phyloP scores from a whole-genome alignment of 306 rosid genomes.

The Cicer yamashitae region DNA sequence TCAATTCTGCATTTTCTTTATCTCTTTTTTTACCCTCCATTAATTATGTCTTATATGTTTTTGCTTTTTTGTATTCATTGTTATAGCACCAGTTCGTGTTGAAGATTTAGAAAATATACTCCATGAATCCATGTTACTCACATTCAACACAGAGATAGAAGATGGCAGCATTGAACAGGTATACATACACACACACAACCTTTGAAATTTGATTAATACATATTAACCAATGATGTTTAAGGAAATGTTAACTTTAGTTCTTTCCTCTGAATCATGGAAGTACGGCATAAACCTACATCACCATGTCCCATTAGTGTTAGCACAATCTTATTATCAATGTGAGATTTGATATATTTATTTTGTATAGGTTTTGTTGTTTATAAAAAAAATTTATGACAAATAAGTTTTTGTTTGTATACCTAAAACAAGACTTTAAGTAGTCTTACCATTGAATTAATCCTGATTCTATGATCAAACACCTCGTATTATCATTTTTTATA shows the following conservation, averaged over 20 bases:
- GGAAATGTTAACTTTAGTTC: background rate
- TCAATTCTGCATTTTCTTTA: background rate
- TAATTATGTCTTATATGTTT: background rate
- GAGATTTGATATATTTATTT: too few species aligned
- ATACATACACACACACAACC: background rate
- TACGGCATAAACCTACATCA: too few species aligned
- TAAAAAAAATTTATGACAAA: too few species aligned
- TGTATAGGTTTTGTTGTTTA: too few species aligned
- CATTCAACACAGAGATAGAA: conserved; percentile 82
- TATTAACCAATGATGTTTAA: background rate
- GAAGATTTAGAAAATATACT: conserved; percentile 76
- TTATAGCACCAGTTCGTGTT: conserved; percentile 52
- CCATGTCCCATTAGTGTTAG: too few species aligned
- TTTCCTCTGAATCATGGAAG: background rate
- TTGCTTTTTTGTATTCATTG: background rate
- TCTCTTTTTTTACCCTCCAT: background rate
- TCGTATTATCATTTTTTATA: too few species aligned
- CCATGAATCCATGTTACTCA: conserved; percentile 67
- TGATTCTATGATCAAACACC: too few species aligned
- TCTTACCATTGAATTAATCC: too few species aligned
- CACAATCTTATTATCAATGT: too few species aligned
- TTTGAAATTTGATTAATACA: background rate
- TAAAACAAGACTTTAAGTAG: too few species aligned
- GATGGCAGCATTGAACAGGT: conserved; percentile 92
- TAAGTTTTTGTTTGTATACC: too few species aligned